Conservation (phyloP, 2,329 filamentous ascomycete genomes). For the Scleromitrula shiraiana region DNA sequence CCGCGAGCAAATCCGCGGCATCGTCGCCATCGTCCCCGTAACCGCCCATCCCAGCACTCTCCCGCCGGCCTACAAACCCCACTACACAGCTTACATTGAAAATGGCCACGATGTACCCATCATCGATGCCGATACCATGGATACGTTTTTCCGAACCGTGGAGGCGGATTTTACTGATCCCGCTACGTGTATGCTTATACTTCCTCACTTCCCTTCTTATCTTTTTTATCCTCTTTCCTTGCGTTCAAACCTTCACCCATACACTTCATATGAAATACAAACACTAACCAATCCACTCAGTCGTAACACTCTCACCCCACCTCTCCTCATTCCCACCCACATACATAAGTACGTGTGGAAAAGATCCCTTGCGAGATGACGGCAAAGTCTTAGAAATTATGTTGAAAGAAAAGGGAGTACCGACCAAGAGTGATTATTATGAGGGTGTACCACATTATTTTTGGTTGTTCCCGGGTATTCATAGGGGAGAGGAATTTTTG, state of each 20-base stretch:
- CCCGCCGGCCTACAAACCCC: slow-evolving; percentile 12
- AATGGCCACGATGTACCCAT: slow-evolving; percentile 17
- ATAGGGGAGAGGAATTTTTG: neutral
- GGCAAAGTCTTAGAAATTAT: slow-evolving; percentile 24
- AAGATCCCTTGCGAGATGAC: slow-evolving; percentile 2
- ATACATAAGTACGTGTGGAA: neutral
- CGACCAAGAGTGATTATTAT: slow-evolving; percentile 25
- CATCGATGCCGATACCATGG: slow-evolving; percentile 16
- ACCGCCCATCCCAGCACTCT: slow-evolving; percentile 18
- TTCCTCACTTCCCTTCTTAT: slow-evolving; percentile 14
- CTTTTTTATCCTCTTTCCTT: slow-evolving; percentile 18
- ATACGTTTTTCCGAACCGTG: slow-evolving; percentile 16
- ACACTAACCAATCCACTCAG: too few species aligned
- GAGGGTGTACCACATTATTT: slow-evolving; percentile 30
- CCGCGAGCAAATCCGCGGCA: slow-evolving; percentile 13
- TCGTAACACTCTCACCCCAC: neutral
- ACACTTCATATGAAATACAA: neutral
- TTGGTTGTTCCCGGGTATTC: neutral
- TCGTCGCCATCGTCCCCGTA: slow-evolving; percentile 20
- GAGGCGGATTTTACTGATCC: slow-evolving; percentile 12
- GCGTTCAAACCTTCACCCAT: too few species aligned
- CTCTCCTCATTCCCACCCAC: neutral
- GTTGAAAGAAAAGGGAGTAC: slow-evolving; percentile 24
- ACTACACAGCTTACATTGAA: slow-evolving; percentile 18
- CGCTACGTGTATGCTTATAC: neutral